phyloP scores from a whole-genome alignment of 164 flowering plant species.

The grape (Vitis vinifera) region ASM3070453v1 NC_081812.1:19829001-19829500 shows the following conservation, averaged over 20 bases:
- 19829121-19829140: neutral
- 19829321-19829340: neutral
- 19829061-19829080: neutral
- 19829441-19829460: too few relatives aligned
- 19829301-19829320: neutral
- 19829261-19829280: slow-evolving; percentile 37
- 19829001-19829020: too few relatives aligned
- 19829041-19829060: too few relatives aligned
- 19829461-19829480: too few relatives aligned
- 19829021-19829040: too few relatives aligned
- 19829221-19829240: slow-evolving; percentile 55
- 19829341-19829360: slow-evolving; percentile 2
- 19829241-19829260: slow-evolving; percentile 55
- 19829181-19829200: slow-evolving; percentile 78
- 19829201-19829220: slow-evolving; percentile 82
- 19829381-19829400: neutral
- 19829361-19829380: neutral
- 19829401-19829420: neutral
- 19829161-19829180: slow-evolving; percentile 82
- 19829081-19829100: neutral
- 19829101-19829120: neutral
- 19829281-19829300: neutral
- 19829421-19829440: too few relatives aligned
- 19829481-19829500: neutral
- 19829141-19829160: slow-evolving; percentile 27